phyloP scores from a whole-genome alignment of 331 rosid genomes.

The Pyracantha coccinea region DNA sequence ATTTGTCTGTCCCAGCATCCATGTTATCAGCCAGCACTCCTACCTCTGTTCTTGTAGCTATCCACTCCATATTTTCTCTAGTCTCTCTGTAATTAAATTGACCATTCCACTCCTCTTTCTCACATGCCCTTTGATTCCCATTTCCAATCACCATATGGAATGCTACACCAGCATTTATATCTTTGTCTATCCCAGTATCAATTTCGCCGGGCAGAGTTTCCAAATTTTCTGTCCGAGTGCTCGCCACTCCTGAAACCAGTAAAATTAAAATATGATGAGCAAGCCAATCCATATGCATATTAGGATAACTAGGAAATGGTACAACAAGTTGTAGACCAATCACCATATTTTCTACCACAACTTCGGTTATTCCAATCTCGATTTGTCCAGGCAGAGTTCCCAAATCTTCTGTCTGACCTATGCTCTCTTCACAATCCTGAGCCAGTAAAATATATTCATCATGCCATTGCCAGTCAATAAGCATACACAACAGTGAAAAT shows the following conservation, averaged over 20 bases:
- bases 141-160: not conserved
- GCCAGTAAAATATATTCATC: not conserved
- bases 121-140: not conserved
- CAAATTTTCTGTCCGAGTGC: too few species aligned
- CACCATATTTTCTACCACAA: too few species aligned
- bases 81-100: not conserved
- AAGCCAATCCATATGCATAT: too few species aligned
- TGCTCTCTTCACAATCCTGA: not conserved
- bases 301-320: too few species aligned
- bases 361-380: too few species aligned
- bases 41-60: not conserved
- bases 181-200: not conserved
- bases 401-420: not conserved
- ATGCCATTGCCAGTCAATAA: not conserved
- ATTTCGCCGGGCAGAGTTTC: not conserved
- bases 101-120: not conserved
- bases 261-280: too few species aligned
- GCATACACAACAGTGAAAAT: not conserved
- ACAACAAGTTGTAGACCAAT: too few species aligned
- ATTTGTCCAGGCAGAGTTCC: not conserved
- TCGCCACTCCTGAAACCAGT: too few species aligned
- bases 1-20: not conserved
- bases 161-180: not conserved
- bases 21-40: not conserved
- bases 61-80: not conserved